Evolutionary conservation across 179 eudicot genomes (phyloP).

Genomic region (Silene noctiflora): DNA sequence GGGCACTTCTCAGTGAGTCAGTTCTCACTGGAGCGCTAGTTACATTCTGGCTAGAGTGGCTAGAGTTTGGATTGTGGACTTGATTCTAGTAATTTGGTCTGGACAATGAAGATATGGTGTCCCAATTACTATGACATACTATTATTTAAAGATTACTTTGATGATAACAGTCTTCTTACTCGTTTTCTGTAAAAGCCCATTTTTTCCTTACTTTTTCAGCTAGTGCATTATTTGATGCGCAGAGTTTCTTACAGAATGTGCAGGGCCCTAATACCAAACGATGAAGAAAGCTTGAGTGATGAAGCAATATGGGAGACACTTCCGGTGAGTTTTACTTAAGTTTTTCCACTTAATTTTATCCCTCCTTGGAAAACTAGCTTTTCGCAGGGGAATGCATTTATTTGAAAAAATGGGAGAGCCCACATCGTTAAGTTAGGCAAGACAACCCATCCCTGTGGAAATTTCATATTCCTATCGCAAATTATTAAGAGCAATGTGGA

Average conservation of each 20-base stretch:
- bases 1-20: too few relatives aligned
- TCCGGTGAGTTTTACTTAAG: conserved; percentile 52
- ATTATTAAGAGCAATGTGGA: neutral
- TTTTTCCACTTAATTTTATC: neutral
- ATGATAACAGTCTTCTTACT: neutral
- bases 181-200: neutral
- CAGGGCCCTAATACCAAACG: conserved; percentile 88
- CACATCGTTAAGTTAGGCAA: too few relatives aligned
- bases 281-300: conserved; percentile 81
- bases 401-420: neutral
- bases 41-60: too few relatives aligned
- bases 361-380: neutral
- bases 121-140: neutral
- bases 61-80: neutral
- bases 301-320: conserved; percentile 98
- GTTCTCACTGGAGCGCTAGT: too few relatives aligned
- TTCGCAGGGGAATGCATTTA: neutral
- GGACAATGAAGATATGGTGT: neutral
- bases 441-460: too few relatives aligned
- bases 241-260: conserved; percentile 65
- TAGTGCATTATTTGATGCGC: conserved; percentile 17
- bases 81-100: neutral
- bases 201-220: neutral
- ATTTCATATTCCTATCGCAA: too few relatives aligned
- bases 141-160: neutral